These are phyloP conservation scores for Polygonum maritimum DNA, from an alignment of 148 eudicot genomes.

Conservation along the genomic window DNA sequence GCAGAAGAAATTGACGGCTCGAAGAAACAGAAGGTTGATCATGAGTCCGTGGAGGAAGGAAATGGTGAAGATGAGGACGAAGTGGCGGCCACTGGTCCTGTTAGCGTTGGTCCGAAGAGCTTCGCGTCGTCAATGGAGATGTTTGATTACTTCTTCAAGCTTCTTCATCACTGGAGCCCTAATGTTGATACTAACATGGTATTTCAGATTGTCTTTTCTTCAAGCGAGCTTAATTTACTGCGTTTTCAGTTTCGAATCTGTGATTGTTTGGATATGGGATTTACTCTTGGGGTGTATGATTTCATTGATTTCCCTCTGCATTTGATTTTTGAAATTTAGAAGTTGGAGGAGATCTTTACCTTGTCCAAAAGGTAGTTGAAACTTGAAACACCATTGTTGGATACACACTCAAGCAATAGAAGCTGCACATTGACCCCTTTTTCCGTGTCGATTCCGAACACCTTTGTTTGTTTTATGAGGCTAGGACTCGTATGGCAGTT, in stretches of 20 bases:
- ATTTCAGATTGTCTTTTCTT: not conserved
- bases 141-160: constrained; percentile 67
- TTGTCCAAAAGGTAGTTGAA: not conserved
- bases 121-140: constrained; percentile 56
- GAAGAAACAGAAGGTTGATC: constrained; percentile 54
- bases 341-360: not conserved
- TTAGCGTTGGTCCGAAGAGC: constrained; percentile 46
- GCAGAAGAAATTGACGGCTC: constrained; percentile 20
- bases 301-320: not conserved
- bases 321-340: not conserved
- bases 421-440: not conserved
- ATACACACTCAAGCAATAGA: not conserved
- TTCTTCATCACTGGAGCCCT: constrained; percentile 62
- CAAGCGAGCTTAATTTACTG: not conserved
- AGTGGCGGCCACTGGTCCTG: constrained; percentile 20
- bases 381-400: not conserved
- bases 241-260: not conserved
- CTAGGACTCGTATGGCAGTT: too few relatives aligned
- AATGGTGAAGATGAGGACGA: not conserved
- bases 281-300: not conserved
- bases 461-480: too few relatives aligned
- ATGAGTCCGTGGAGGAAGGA: constrained; percentile 49
- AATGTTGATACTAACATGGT: constrained; percentile 62
- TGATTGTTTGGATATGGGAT: not conserved
- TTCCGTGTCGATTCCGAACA: not conserved